A percentile compares a stretch with the other conserved stretches of the same genome.
These are phyloP conservation scores for Antitrichia curtipendula DNA, from an alignment of 225 moss, liverwort and hornwort genomes.

Conservation along the genomic window DNA sequence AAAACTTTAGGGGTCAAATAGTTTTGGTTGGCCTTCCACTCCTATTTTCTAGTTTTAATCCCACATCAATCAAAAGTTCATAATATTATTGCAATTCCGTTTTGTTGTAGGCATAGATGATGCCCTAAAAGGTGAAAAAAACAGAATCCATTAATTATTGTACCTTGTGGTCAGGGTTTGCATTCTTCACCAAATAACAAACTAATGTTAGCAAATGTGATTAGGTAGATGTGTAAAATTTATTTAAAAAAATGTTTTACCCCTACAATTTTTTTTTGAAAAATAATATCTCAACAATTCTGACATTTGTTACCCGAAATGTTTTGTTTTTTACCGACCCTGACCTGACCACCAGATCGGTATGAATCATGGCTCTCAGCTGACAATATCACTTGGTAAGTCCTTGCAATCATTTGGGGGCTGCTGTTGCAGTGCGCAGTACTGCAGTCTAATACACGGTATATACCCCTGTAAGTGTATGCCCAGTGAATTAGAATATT, in stretches of 20 bases:
- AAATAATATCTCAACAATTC: not conserved
- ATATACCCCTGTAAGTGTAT: not conserved
- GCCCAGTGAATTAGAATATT: no score
- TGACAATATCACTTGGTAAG: not conserved
- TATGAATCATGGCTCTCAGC: not conserved
- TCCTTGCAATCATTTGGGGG: not conserved
- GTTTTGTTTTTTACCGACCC: no score
- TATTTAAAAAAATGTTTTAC: no score
- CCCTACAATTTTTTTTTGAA: no score
- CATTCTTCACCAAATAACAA: not conserved
- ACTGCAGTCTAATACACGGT: not conserved
- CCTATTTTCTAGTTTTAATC: not conserved
- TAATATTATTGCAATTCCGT: accelerated
- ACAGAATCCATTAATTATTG: not conserved
- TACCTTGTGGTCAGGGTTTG: not conserved
- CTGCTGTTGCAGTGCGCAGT: not conserved
- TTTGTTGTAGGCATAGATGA: not conserved
- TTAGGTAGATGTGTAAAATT: no score
- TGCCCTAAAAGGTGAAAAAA: no score
- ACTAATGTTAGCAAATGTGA: no score
- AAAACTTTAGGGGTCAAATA: no score
- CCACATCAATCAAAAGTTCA: not conserved
- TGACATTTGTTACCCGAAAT: not conserved
- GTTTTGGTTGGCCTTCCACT: not conserved
- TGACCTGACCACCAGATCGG: no score